These are phyloP conservation scores for Tetrapisispora arboricola DNA, from an alignment of 805 yeast species.

Conservation along the genomic window DNA sequence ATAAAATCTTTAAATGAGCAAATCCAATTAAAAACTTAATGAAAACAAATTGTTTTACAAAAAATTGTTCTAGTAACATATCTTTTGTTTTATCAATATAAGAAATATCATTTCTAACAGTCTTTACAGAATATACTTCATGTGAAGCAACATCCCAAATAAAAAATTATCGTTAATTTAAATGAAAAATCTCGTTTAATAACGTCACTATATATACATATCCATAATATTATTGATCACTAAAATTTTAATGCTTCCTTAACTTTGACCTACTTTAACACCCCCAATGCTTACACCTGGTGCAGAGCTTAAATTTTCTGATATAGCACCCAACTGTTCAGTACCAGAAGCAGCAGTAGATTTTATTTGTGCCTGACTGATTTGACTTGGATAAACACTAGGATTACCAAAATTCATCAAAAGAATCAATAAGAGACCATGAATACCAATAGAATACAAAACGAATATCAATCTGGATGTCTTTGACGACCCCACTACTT, in stretches of 20 bases:
- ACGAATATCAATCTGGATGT: conserved; percentile 64
- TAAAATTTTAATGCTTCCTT: no score
- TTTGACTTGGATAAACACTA: conserved; percentile 32
- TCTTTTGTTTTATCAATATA: no score
- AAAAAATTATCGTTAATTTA: no score
- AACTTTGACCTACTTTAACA: neutral
- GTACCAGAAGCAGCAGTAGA: conserved; percentile 2
- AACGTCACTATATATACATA: no score
- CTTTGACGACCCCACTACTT: conserved; percentile 65
- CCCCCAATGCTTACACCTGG: neutral
- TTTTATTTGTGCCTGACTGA: no score
- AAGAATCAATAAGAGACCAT: conserved; percentile 58
- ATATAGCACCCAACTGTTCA: neutral
- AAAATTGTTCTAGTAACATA: conserved; percentile 9
- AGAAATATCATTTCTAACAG: no score
- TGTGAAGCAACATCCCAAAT: no score
- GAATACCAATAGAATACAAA: conserved; percentile 64
- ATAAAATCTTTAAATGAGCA: neutral
- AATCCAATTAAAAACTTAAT: no score
- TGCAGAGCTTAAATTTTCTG: neutral
- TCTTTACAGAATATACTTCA: no score
- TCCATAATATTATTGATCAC: no score
- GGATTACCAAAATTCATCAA: conserved; percentile 44
- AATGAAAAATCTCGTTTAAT: no score
- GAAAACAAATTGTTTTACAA: no score